Conservation (phyloP, 768 basidiomycete genomes). For the Antrodiella citrinella region DNA sequence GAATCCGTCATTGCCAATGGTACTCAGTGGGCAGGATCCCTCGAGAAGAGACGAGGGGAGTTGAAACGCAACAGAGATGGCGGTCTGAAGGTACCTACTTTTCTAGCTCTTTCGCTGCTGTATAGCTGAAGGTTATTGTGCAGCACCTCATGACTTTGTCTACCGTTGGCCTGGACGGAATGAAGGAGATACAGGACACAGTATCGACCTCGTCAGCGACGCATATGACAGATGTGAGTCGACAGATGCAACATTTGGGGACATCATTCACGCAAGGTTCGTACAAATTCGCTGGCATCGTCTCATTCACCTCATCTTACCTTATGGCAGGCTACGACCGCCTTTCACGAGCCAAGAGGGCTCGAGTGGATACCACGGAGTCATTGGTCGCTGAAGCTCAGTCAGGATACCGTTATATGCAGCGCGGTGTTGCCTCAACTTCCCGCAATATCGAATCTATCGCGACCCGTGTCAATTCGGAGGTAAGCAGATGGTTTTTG, state of each 20-base stretch:
- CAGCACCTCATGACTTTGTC: not conserved
- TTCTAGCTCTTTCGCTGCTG: not conserved
- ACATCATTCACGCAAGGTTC: slow-evolving; percentile 37
- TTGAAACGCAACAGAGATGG: slow-evolving; percentile 49
- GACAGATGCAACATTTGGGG: slow-evolving; percentile 36
- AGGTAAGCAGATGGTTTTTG: too few species aligned
- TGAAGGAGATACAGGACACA: slow-evolving; percentile 37
- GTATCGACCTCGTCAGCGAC: slow-evolving; percentile 39
- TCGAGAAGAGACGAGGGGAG: slow-evolving; percentile 42
- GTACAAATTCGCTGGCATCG: slow-evolving; percentile 8
- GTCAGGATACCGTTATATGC: slow-evolving; percentile 42
- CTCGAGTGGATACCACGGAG: slow-evolving; percentile 52
- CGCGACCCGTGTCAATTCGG: slow-evolving; percentile 35
- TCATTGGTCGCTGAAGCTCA: slow-evolving; percentile 41
- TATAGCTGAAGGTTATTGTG: slow-evolving; percentile 4
- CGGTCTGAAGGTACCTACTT: slow-evolving; percentile 52
- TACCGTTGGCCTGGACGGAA: slow-evolving; percentile 18
- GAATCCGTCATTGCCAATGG: slow-evolving; percentile 34
- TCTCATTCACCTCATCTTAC: not conserved
- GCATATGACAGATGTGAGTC: slow-evolving; percentile 45
- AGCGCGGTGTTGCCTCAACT: slow-evolving; percentile 41
- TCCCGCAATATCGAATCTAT: slow-evolving; percentile 40
- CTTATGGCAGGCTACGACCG: slow-evolving; percentile 51
- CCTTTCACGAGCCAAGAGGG: slow-evolving; percentile 55
- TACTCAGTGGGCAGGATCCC: slow-evolving; percentile 28